These are phyloP conservation scores for Talaromyces borbonicus DNA, from an alignment of 495 filamentous ascomycete species.

Conservation along the genomic window DNA sequence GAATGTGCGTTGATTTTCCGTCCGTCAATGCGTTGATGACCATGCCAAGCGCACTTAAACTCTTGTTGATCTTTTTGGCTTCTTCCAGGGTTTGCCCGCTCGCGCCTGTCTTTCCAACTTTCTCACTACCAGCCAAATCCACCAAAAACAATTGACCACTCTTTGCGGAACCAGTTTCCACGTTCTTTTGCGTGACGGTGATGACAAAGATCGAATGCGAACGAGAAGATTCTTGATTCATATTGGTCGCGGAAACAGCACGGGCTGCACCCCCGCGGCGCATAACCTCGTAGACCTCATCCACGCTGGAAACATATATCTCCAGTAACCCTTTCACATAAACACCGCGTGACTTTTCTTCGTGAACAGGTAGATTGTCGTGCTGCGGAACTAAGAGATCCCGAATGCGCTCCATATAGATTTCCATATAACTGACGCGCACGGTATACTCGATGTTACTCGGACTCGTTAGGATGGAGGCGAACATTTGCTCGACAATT, in stretches of 20 bases:
- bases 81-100: constrained; percentile 97
- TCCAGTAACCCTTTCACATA: constrained; percentile 95
- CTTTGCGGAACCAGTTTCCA: constrained; percentile 92
- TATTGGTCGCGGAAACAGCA: constrained; percentile 97
- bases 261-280: constrained; percentile 78
- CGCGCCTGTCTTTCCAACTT: constrained; percentile 96
- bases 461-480: constrained; percentile 81
- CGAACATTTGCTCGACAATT: constrained; percentile 97
- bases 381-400: constrained; percentile 87
- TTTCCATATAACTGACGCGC: constrained; percentile 98
- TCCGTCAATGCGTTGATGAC: constrained; percentile 97
- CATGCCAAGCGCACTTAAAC: constrained; percentile 94
- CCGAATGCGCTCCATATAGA: constrained; percentile 98
- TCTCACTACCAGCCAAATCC: constrained; percentile 95
- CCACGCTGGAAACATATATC: constrained; percentile 90
- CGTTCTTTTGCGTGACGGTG: constrained; percentile 94
- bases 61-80: constrained; percentile 99
- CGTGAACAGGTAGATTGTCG: constrained; percentile 93
- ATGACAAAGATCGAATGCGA: constrained; percentile 99
- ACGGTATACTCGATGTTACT: constrained; percentile 97
- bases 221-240: constrained; percentile 98
- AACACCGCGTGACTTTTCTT: constrained; percentile 91
- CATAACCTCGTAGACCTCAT: constrained; percentile 97
- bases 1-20: constrained; percentile 94
- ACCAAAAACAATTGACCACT: constrained; percentile 95